phyloP scores from a whole-genome alignment of 140 eudicot genomes.

The Senecio squalidus region DNA sequence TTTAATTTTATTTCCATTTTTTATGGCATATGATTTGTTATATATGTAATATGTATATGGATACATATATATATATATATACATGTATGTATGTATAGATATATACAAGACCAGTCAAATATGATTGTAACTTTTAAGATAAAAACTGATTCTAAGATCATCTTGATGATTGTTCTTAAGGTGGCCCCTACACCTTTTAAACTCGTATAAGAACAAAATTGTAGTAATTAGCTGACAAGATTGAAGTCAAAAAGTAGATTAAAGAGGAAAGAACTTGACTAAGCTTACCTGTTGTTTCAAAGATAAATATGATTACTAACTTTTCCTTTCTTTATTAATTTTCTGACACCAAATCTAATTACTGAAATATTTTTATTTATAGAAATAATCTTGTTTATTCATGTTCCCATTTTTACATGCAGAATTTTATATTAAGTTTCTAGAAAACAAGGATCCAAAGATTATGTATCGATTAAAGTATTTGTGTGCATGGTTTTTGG shows the following conservation, averaged over 20 bases:
- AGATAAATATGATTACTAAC: conserved; percentile 28
- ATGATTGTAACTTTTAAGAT: conserved; percentile 14
- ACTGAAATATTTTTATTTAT: neutral
- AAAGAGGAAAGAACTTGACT: conserved; percentile 33
- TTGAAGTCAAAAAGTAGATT: conserved; percentile 43
- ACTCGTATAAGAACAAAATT: conserved; percentile 37
- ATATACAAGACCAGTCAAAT: conserved; percentile 41
- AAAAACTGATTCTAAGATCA: conserved; percentile 14
- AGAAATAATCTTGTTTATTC: conserved; percentile 2
- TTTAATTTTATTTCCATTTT: neutral
- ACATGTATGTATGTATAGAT: neutral
- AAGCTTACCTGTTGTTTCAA: conserved; percentile 22
- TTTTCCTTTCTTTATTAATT: conserved; percentile 31
- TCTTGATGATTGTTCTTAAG: conserved; percentile 21
- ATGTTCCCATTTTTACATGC: neutral
- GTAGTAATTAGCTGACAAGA: conserved; percentile 34
- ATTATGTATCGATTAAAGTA: neutral
- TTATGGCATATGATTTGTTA: neutral
- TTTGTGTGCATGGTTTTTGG: conserved; percentile 2
- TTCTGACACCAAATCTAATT: conserved; percentile 29
- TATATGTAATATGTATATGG: neutral
- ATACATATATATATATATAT: neutral
- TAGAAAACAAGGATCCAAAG: neutral
- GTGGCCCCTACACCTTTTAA: conserved; percentile 72
- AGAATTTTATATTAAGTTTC: neutral